phyloP scores from a whole-genome alignment of 1,284 basidiomycete species.

The Apiotrichum siamense region DNA sequence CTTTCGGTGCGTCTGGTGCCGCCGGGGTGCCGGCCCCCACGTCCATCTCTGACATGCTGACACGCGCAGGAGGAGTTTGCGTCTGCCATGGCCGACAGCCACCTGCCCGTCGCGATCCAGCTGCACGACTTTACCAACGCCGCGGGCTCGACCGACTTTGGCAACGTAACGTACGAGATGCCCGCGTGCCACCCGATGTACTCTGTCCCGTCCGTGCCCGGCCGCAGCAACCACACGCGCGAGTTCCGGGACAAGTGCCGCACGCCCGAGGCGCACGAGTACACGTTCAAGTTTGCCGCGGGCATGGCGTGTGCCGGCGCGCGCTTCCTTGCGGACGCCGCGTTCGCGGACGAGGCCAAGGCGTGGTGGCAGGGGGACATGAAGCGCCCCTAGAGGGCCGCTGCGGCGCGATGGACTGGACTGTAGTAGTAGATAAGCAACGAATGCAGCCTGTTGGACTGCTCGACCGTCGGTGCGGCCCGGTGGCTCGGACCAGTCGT shows the following conservation, averaged over 20 bases:
- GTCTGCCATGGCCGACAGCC: constrained; percentile 2
- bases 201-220: constrained; percentile 14
- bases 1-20: constrained; percentile 9
- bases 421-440: too few species aligned
- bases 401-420: too few species aligned
- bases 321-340: constrained; percentile 37
- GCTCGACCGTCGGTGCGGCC: too few species aligned
- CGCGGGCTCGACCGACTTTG: constrained; percentile 16
- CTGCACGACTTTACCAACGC: constrained; percentile 3
- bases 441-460: background rate
- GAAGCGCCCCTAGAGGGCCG: background rate
- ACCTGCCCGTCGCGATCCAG: constrained; percentile 1
- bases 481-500: too few species aligned
- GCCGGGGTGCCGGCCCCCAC: background rate
- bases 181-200: constrained; percentile 24
- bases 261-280: constrained; percentile 23
- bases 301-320: constrained; percentile 41
- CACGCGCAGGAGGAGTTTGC: constrained; percentile 7
- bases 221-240: constrained; percentile 26
- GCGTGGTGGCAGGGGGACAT: constrained; percentile 25
- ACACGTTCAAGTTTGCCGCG: constrained; percentile 32
- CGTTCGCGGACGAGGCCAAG: constrained; percentile 31
- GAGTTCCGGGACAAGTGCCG: constrained; percentile 21
- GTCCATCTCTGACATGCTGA: background rate
- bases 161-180: constrained; percentile 21